These are phyloP conservation scores for Linanthus parryae DNA, from an alignment of 148 eudicot species.

Conservation along the genomic window DNA sequence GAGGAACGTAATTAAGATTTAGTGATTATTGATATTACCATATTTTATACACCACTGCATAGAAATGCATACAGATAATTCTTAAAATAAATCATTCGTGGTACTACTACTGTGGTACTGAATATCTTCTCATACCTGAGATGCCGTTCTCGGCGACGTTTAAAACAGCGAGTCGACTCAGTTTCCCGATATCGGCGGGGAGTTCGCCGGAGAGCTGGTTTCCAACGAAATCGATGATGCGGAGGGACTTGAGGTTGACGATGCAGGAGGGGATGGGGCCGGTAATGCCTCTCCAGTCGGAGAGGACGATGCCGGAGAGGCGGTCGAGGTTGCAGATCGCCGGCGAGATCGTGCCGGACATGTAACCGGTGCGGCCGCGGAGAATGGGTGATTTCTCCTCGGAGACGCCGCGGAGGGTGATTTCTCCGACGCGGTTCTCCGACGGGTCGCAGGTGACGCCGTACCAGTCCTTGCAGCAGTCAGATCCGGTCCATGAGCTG, in stretches of 20 bases:
- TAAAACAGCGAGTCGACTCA: conserved; percentile 62
- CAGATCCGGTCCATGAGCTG: conserved; percentile 68
- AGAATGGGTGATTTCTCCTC: conserved; percentile 67
- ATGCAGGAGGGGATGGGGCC: conserved; percentile 65
- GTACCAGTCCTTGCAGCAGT: conserved; percentile 82
- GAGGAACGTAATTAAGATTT: too few species aligned
- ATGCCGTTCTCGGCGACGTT: conserved; percentile 67
- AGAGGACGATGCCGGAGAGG: conserved; percentile 56
- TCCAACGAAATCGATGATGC: conserved; percentile 61
- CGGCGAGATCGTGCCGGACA: conserved; percentile 70
- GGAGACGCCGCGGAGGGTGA: conserved; percentile 80
- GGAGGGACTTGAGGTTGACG: conserved; percentile 39
- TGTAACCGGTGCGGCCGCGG: conserved; percentile 67
- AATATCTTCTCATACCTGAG: too few species aligned
- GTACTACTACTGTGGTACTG: too few species aligned
- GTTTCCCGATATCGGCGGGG: conserved; percentile 50
- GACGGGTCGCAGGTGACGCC: conserved; percentile 72
- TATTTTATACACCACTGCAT: too few species aligned
- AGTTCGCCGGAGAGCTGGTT: conserved; percentile 56
- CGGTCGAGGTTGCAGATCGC: conserved; percentile 60
- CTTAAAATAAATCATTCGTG: too few species aligned
- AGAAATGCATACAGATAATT: too few species aligned
- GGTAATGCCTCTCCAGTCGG: conserved; percentile 91
- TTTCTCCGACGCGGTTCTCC: conserved; percentile 54
- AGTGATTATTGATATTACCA: too few species aligned